These are phyloP conservation scores for Fusarium sp. DNA, from an alignment of 2,329 filamentous ascomycete species.

Conservation along the genomic window DNA sequence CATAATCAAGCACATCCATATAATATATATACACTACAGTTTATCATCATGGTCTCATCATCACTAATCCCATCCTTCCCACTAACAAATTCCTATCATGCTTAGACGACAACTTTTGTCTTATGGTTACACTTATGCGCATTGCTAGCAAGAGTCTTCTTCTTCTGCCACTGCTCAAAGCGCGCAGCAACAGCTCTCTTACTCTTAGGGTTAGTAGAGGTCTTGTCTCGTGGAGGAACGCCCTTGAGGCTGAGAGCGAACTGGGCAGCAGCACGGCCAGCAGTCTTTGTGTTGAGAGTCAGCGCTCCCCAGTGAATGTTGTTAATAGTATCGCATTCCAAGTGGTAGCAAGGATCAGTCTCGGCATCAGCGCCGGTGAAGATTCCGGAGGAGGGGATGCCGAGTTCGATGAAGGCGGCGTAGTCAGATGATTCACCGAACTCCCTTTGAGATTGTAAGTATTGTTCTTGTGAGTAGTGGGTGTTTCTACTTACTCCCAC, in stretches of 20 bases:
- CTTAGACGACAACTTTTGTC: conserved; percentile 41
- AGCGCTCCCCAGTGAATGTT: conserved; percentile 58
- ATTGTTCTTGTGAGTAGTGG: fast-evolving
- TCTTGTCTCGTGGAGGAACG: conserved; percentile 50
- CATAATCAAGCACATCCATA: neutral
- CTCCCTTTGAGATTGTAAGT: conserved; percentile 37
- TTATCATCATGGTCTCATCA: conserved; percentile 18
- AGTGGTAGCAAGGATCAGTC: conserved; percentile 54
- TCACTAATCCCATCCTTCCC: neutral
- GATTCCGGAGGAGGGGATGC: conserved; percentile 55
- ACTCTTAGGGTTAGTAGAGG: conserved; percentile 44
- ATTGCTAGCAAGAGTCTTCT: conserved; percentile 44
- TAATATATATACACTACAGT: conserved; percentile 12
- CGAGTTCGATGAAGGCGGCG: conserved; percentile 54
- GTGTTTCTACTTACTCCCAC: conserved; percentile 44
- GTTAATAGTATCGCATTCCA: conserved; percentile 54
- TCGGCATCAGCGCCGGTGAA: conserved; percentile 54
- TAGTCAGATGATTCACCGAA: conserved; percentile 57
- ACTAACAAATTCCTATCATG: neutral
- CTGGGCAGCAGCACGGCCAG: conserved; percentile 62
- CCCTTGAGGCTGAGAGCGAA: conserved; percentile 53
- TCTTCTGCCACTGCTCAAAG: conserved; percentile 44
- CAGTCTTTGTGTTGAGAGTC: conserved; percentile 56
- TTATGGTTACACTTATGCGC: conserved; percentile 46
- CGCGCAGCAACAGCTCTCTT: conserved; percentile 41